Conservation (phyloP, 163 green algal genomes). For the Smithsoniella earleae region DNA sequence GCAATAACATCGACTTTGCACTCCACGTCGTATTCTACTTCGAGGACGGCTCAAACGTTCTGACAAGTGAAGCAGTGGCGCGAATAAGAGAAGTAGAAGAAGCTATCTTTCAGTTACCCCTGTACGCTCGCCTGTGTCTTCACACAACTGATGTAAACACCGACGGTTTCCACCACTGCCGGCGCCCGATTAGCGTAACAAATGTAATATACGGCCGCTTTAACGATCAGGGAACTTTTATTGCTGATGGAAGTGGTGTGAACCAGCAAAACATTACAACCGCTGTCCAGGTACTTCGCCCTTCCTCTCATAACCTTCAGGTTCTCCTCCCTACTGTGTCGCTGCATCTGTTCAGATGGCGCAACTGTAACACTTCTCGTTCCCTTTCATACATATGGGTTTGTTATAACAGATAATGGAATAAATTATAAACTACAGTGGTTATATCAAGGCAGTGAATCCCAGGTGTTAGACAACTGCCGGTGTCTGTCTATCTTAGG, state of each 20-base stretch:
- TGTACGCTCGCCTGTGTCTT: background rate
- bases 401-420: too few species aligned
- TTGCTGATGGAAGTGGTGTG: background rate
- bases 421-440: too few species aligned
- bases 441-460: too few species aligned
- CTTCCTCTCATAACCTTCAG: too few species aligned
- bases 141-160: background rate
- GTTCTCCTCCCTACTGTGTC: too few species aligned
- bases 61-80: background rate
- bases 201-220: slow-evolving; percentile 21
- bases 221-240: background rate
- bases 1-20: slow-evolving; percentile 22
- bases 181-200: background rate
- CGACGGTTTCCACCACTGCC: background rate
- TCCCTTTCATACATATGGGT: too few species aligned
- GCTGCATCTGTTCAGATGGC: too few species aligned
- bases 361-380: too few species aligned
- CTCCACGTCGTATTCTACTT: slow-evolving; percentile 11
- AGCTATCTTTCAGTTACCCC: background rate
- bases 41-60: background rate
- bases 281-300: too few species aligned
- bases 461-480: too few species aligned
- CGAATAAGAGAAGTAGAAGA: background rate
- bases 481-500: too few species aligned
- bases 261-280: too few species aligned